phyloP scores from a whole-genome alignment of 2,329 filamentous ascomycete species.

The Hyphodiscus sp. region DNA sequence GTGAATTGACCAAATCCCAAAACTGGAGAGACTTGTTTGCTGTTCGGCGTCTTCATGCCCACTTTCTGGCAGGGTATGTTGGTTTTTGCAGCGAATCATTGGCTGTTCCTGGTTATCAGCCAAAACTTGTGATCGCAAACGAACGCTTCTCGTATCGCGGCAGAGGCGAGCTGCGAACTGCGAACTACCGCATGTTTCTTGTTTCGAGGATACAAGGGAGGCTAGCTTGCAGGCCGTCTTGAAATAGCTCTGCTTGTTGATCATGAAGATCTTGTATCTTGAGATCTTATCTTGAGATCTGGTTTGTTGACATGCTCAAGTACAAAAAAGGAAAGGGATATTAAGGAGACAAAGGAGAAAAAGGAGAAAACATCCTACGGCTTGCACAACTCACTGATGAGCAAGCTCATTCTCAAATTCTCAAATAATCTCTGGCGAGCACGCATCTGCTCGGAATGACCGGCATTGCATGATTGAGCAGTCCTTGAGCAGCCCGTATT shows the following conservation, averaged over 20 bases:
- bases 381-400: not conserved
- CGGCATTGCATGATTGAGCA: not conserved
- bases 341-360: too few relatives aligned
- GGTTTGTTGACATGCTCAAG: not conserved
- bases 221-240: not conserved
- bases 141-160: not conserved
- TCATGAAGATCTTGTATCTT: not conserved
- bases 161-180: not conserved
- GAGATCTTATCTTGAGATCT: not conserved
- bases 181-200: not conserved
- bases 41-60: not conserved
- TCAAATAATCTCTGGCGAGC: not conserved
- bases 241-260: not conserved
- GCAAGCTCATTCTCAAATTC: not conserved
- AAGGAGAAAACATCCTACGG: not conserved
- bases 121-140: not conserved
- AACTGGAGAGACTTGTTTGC: not conserved
- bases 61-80: not conserved
- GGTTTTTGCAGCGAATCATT: not conserved
- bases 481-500: not conserved
- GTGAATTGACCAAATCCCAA: not conserved
- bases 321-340: too few relatives aligned
- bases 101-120: not conserved
- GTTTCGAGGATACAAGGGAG: too few relatives aligned
- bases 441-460: not conserved